Percentiles rank a stretch among this genome's conserved stretches.
Conservation (phyloP, 164 flowering plant species). For the Chimonanthus praecox region DNA sequence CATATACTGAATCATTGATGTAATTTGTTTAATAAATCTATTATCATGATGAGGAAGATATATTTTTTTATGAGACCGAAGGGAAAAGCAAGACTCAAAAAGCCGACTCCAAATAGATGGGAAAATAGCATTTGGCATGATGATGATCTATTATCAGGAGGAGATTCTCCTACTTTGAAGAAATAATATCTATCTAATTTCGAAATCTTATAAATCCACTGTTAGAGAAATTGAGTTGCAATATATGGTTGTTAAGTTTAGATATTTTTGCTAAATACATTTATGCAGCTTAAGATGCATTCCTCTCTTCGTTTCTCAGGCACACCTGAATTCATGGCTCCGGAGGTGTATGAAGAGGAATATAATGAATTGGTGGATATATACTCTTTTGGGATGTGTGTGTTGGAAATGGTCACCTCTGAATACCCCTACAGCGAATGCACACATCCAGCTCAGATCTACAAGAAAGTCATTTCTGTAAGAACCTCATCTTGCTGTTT, state of each 20-base stretch:
- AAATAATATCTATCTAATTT: neutral
- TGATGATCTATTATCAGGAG: too few relatives aligned
- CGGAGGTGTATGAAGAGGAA: conserved; percentile 92
- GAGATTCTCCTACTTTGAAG: neutral
- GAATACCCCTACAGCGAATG: conserved; percentile 99
- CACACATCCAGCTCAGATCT: conserved; percentile 86
- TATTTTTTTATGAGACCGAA: too few relatives aligned
- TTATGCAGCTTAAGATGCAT: neutral
- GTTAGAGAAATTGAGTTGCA: neutral
- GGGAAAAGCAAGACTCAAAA: too few relatives aligned
- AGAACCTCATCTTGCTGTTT: conserved; percentile 16
- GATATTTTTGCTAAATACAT: neutral
- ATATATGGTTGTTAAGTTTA: too few relatives aligned
- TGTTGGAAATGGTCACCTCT: conserved; percentile 92
- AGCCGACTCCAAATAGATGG: too few relatives aligned
- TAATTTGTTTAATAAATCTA: neutral
- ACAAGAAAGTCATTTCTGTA: conserved; percentile 95
- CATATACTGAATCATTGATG: neutral
- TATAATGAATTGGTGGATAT: conserved; percentile 92
- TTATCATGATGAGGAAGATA: too few relatives aligned
- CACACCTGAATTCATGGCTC: conserved; percentile 99
- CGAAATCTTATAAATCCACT: neutral
- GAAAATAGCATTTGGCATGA: too few relatives aligned
- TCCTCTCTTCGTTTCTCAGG: conserved; percentile 34
- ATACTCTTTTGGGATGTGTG: conserved; percentile 95